Evolutionary conservation across 176 grass and related monocot species (phyloP).

Genomic region (Dendrocalamus sinicus): DNA sequence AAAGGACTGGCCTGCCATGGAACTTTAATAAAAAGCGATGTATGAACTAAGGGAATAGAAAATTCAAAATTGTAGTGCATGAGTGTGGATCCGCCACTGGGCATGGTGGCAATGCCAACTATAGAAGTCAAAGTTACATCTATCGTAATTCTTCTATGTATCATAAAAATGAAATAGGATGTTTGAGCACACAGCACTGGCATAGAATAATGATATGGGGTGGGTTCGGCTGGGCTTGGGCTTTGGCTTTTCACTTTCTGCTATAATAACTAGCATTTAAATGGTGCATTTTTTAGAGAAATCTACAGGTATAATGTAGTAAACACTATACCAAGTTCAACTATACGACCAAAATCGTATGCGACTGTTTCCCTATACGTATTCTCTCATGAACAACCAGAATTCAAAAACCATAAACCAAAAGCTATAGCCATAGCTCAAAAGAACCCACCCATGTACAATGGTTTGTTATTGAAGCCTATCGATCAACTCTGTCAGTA

Average conservation of each 20-base stretch:
- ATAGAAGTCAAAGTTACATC: background rate
- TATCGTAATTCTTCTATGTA: background rate
- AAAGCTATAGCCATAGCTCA: no score
- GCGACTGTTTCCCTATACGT: no score
- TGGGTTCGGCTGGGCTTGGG: no score
- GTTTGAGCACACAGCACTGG: background rate
- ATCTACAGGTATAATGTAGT: no score
- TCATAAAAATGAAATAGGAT: background rate
- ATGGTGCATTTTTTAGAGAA: rapidly evolving
- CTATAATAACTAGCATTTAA: no score
- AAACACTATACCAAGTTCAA: no score
- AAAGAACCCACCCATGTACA: background rate
- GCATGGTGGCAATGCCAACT: background rate
- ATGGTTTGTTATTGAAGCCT: background rate
- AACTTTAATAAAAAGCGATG: background rate
- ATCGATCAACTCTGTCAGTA: background rate
- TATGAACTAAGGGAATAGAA: background rate
- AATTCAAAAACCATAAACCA: no score
- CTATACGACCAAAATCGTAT: no score
- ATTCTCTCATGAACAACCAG: no score
- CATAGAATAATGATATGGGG: background rate
- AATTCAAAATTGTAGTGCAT: background rate
- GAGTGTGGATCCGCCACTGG: background rate
- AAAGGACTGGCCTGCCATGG: background rate
- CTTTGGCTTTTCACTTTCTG: no score